These are phyloP conservation scores for Picea engelmannii DNA, from an alignment of 83 land plant species.

Conservation along the genomic window DNA sequence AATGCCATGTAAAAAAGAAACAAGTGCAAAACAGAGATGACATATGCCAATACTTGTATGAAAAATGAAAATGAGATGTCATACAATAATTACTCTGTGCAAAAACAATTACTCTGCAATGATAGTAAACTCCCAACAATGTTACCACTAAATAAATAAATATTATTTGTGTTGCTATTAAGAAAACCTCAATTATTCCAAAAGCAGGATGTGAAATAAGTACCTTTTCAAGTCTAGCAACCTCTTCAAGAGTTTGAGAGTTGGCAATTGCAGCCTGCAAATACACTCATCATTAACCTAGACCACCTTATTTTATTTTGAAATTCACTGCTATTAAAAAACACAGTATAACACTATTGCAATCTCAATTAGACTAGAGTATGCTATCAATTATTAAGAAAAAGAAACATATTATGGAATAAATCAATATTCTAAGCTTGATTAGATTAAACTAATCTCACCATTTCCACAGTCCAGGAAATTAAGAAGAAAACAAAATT, in stretches of 20 bases:
- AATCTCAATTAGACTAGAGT: background rate
- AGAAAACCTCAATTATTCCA: background rate
- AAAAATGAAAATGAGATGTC: background rate
- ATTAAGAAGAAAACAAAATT: no score
- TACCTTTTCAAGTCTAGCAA: slow-evolving; percentile 97
- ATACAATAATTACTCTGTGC: background rate
- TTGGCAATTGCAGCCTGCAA: slow-evolving; percentile 97
- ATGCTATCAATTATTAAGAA: background rate
- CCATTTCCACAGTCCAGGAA: no score
- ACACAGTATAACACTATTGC: background rate
- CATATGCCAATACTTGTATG: background rate
- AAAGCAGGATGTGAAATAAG: background rate
- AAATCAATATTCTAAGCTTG: background rate
- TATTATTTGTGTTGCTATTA: background rate
- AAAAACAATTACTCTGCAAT: background rate
- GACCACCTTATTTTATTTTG: background rate
- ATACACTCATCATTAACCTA: slow-evolving; percentile 7
- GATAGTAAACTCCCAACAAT: background rate
- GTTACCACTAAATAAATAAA: background rate
- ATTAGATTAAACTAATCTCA: no score
- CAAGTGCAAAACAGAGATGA: background rate
- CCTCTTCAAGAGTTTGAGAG: slow-evolving; percentile 95
- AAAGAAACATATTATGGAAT: background rate
- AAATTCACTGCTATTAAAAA: background rate
- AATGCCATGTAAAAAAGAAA: slow-evolving; percentile 1